Evolutionary conservation across 2,329 filamentous ascomycete species (phyloP), one percentile per base, ranked within the genome.

Genomic region (Colletotrichum euphorbiae): DNA sequence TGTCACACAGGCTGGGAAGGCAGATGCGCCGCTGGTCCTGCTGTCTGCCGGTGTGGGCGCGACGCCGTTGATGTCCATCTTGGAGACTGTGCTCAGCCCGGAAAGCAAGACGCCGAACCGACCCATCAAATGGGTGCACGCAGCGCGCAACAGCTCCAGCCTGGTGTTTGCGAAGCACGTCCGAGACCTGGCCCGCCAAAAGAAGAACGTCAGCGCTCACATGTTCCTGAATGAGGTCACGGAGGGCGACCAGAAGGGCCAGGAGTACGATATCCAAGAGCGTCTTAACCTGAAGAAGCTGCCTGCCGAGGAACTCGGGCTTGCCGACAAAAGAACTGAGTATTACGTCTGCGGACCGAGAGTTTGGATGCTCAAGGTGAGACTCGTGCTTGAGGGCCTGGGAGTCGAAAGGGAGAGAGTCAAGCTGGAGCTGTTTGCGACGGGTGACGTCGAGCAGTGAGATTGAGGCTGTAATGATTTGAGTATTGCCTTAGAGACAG

Each of bases 261-360:
- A 82, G 4, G 83, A 91, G 71, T 92, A 90, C 76, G 79, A 90
- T 65, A 82, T 87, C 72, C 78, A 80, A 8, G 87, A 90, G 3
- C 83, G 87, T 7, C 78, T 92, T 15, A 82, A 89, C 65, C 76
- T 94, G n/a, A 77, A 80, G 36, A 83, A 81, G 62, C 75, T 93
- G 42, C 83, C 87, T 70, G 75, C 78, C 24, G 80, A 85, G 8
- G 74, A 78, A 0, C 79, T 94, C n/a, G 87, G 84, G 71, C 75
- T 90, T 1, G 79, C 82, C 19, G 80, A 90, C 72, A 56, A 77
- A 1, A 78, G 78, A 48, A 83, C 92, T 0, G 82, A 89, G 73
- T 94, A 93, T 77, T 94, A 87, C 72, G 80, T 93, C 60, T 94
- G 92, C 74, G 92, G 92, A 0, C 91, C 92, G 0, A 83, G 84